Conservation (phyloP, 768 basidiomycete genomes). For the Megacollybia marginata region DNA sequence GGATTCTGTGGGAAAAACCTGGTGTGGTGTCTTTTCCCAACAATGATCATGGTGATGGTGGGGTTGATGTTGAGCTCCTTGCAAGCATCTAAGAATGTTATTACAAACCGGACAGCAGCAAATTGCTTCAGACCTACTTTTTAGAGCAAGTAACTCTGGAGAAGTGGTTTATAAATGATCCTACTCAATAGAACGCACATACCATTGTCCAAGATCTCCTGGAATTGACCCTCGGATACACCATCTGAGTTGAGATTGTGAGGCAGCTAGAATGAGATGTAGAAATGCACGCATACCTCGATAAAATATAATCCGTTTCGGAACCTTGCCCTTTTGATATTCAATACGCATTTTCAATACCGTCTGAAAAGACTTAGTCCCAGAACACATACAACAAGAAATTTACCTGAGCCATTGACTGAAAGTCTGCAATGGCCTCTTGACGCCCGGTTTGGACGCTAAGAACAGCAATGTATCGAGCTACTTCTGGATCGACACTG, state of each 20-base stretch:
- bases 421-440: constrained; percentile 73
- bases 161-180: background rate
- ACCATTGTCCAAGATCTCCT: constrained; percentile 50
- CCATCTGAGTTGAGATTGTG: constrained; percentile 26
- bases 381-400: background rate
- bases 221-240: constrained; percentile 46
- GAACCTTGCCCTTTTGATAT: constrained; percentile 41
- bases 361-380: constrained; percentile 20
- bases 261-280: constrained; percentile 3
- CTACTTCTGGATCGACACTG: constrained; percentile 66
- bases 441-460: constrained; percentile 25
- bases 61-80: constrained; percentile 45
- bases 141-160: constrained; percentile 50
- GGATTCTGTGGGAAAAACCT: constrained; percentile 8
- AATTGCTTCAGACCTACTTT: constrained; percentile 33
- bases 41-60: constrained; percentile 71
- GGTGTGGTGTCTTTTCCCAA: constrained; percentile 69
- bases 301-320: constrained; percentile 69
- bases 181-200: background rate
- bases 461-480: constrained; percentile 43
- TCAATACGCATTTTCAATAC: constrained; percentile 48
- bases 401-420: constrained; percentile 53
- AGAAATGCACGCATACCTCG: constrained; percentile 38
- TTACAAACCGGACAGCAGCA: background rate
- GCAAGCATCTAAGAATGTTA: constrained; percentile 48